Conservation (phyloP, 768 basidiomycete genomes). For the Boletus vermiculosoides region DNA sequence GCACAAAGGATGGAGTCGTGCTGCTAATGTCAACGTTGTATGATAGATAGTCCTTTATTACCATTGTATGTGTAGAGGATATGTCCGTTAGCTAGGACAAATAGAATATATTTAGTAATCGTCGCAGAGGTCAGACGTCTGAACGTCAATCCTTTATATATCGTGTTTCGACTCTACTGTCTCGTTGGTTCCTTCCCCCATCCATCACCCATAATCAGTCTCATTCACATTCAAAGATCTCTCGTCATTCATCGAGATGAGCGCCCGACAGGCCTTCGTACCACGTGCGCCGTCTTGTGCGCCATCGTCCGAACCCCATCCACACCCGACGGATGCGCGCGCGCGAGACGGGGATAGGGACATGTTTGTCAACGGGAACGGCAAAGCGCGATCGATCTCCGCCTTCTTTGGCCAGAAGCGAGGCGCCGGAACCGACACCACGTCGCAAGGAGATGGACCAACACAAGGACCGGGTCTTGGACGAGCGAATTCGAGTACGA, state of each 20-base stretch:
- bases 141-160: conserved; percentile 5
- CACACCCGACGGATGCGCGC: background rate
- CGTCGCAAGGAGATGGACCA: background rate
- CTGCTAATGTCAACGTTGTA: no score
- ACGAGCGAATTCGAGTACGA: background rate
- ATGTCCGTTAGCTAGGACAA: no score
- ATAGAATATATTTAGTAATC: no score
- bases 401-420: conserved; percentile 25
- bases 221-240: background rate
- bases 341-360: conserved; percentile 9
- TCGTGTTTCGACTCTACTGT: background rate
- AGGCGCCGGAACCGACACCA: background rate
- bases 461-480: background rate
- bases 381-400: conserved; percentile 21
- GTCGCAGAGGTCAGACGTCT: no score
- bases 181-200: background rate
- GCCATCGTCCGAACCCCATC: conserved; percentile 7
- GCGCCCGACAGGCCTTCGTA: conserved; percentile 27
- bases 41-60: no score
- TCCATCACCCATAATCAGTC: background rate
- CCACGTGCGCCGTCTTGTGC: conserved; percentile 20
- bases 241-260: conserved; percentile 14
- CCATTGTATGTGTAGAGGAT: no score
- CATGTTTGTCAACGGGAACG: conserved; percentile 3
- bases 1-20: no score